A percentile compares a stretch with the other conserved stretches of the same genome.
Evolutionary conservation across 176 grass and related monocot species (phyloP).

Genomic region (Oryza longistaminata): DNA sequence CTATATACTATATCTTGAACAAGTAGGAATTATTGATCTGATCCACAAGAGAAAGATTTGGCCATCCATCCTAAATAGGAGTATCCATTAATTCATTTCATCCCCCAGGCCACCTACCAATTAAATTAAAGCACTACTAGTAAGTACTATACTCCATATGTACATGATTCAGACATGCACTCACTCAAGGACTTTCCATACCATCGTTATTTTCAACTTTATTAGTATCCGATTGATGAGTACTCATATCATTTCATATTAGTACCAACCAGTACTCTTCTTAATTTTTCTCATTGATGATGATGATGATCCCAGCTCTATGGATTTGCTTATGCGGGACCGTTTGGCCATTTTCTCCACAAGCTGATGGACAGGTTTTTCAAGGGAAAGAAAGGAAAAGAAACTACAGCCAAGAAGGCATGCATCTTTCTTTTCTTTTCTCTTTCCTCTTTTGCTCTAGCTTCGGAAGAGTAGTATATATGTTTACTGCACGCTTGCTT

Average conservation of each 20-base stretch:
- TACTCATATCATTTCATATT: no score
- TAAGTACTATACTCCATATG: no score
- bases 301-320: slow-evolving; percentile 55
- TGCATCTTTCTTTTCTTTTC: slow-evolving; percentile 9
- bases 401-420: slow-evolving; percentile 86
- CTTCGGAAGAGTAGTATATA: background rate
- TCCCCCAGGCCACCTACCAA: background rate
- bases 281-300: background rate
- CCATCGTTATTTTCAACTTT: no score
- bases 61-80: no score
- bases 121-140: background rate
- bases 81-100: background rate
- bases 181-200: background rate
- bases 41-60: no score
- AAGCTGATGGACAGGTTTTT: slow-evolving; percentile 89
- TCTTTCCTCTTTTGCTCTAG: slow-evolving; percentile 1
- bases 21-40: no score
- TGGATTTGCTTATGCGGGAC: slow-evolving; percentile 77
- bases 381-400: slow-evolving; percentile 84
- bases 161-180: background rate
- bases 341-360: slow-evolving; percentile 85
- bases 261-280: background rate
- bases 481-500: background rate
- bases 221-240: background rate
- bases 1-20: no score